These are phyloP conservation scores for Fusarium burgessii DNA, from an alignment of 2,329 filamentous ascomycete species.

Conservation along the genomic window DNA sequence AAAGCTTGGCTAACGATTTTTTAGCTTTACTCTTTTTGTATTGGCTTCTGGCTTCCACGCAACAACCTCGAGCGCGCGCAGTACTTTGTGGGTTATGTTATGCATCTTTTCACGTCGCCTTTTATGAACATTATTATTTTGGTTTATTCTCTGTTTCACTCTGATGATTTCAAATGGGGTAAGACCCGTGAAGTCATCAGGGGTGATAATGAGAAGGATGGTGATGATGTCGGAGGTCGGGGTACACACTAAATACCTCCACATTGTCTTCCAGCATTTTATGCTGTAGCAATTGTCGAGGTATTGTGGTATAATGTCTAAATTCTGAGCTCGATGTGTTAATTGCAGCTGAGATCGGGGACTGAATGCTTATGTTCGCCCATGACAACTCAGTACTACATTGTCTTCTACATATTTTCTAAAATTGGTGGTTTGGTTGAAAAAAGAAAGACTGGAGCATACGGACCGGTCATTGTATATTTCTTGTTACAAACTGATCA, in stretches of 20 bases:
- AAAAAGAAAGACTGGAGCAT: constrained; percentile 12
- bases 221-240: constrained; percentile 42
- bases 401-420: background rate
- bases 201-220: constrained; percentile 44
- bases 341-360: too few species aligned
- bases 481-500: background rate
- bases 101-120: constrained; percentile 54
- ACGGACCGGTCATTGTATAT: constrained; percentile 12
- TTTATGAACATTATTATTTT: constrained; percentile 59
- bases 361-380: too few species aligned
- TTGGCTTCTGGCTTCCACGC: constrained; percentile 57
- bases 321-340: too few species aligned
- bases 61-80: constrained; percentile 54
- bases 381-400: background rate
- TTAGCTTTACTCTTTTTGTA: constrained; percentile 57
- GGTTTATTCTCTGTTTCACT: constrained; percentile 56
- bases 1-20: constrained; percentile 23
- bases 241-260: constrained; percentile 36
- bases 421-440: background rate
- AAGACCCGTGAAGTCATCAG: constrained; percentile 57
- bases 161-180: constrained; percentile 61
- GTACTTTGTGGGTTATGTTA: constrained; percentile 55
- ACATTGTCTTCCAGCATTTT: too few species aligned
- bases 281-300: too few species aligned
- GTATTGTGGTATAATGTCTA: too few species aligned